Percentiles rank a stretch among this genome's conserved stretches.
Evolutionary conservation across 345 rosid species (phyloP).

Genomic region (Eucalyptus camaldulensis): DNA sequence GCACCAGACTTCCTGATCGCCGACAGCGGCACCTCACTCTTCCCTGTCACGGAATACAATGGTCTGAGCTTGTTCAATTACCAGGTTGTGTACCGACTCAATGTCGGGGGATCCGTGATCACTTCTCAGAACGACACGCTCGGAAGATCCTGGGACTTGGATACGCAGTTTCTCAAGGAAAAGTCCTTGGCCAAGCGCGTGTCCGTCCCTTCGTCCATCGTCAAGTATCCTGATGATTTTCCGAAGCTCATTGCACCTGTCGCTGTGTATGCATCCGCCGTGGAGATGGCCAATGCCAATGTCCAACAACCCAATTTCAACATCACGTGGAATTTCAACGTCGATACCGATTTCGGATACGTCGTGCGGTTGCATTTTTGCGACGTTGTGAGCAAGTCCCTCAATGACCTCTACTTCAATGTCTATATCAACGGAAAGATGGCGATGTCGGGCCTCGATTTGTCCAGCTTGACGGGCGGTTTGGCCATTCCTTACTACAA

Average conservation of each 20-base stretch:
- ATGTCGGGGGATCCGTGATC: background rate
- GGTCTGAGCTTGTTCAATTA: background rate
- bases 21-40: background rate
- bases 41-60: background rate
- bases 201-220: background rate
- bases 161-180: background rate
- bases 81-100: background rate
- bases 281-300: background rate
- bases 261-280: background rate
- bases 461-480: background rate
- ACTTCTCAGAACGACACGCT: conserved; percentile 5
- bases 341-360: background rate
- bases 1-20: background rate
- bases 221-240: background rate
- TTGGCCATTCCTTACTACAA: background rate
- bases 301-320: background rate
- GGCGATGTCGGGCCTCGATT: conserved; percentile 1
- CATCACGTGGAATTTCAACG: conserved; percentile 4
- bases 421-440: background rate
- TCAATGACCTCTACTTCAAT: conserved; percentile 10
- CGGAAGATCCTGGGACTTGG: background rate
- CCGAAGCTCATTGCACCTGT: background rate
- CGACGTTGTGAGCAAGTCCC: conserved; percentile 1
- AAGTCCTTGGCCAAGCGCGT: background rate
- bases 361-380: background rate